phyloP scores from a whole-genome alignment of 768 basidiomycete genomes.

The Tubosaeta sp. region DNA sequence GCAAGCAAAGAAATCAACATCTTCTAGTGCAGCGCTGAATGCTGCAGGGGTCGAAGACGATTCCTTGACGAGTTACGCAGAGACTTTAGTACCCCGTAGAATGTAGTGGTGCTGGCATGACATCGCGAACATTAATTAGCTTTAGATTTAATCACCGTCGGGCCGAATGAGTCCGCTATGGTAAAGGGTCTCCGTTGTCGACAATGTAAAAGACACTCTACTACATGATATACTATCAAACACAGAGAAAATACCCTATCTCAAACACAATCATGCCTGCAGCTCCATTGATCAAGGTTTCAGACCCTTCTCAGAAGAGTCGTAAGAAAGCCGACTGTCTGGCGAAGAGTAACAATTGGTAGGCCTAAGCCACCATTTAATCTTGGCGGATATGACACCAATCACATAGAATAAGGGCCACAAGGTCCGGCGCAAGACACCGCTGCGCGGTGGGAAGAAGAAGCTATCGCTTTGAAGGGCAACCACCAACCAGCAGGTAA shows the following conservation, averaged over 20 bases:
- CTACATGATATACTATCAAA: neutral
- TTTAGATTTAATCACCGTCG: neutral
- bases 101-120: neutral
- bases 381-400: neutral
- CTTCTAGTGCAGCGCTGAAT: neutral
- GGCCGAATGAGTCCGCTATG: neutral
- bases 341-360: neutral
- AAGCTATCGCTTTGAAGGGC: slow-evolving; percentile 38
- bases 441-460: slow-evolving; percentile 9
- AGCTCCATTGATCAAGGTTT: neutral
- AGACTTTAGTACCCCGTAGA: neutral
- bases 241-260: neutral
- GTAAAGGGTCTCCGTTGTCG: no score
- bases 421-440: slow-evolving; percentile 7
- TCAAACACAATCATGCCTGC: neutral
- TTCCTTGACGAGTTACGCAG: neutral
- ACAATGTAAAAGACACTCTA: neutral
- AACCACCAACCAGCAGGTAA: slow-evolving; percentile 51
- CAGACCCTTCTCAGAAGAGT: neutral
- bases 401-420: slow-evolving; percentile 24
- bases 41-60: neutral
- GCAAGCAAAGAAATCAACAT: slow-evolving; percentile 18
- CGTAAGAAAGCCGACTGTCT: neutral
- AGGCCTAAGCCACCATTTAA: neutral
- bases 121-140: neutral